Evolutionary conservation across 495 filamentous ascomycete genomes (phyloP), one percentile per base, ranked within the genome.

Genomic region (Talaromyces thailandensis): DNA sequence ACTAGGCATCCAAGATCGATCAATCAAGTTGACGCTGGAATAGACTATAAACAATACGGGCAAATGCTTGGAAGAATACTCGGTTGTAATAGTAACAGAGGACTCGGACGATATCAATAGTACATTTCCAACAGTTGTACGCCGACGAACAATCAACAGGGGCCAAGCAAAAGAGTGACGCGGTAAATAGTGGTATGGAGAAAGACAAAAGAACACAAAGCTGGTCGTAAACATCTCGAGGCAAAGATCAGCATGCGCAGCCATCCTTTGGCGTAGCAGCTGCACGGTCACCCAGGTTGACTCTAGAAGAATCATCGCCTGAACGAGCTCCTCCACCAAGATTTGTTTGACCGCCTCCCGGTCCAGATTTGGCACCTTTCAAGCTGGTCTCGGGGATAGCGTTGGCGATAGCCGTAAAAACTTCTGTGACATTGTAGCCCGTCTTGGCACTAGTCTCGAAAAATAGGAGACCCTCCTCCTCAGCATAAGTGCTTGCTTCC

Each of bases 381-480:
- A 98, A 79, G 64, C 89, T 94, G 64, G 91, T 94, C 76, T 98
- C 94, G 1, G 94, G 93, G 63, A 98, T 98, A 26, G 92, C 91
- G 69, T 96, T 96, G 61, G 93, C 93, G 71, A 98, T 97, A n/a
- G 93, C 93, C 52, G 93, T 96, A 73, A 98, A 98, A 24, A 98
- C 94, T 65, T 94, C 93, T 64, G 88, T 84, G 31, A 98, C 94
- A 73, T 96, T 96, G 65, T 86, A 79, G 11, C 94, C 95, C 3
- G 92, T 93, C 84, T 98, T 98, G 50, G 94, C 94, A 66, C 91
- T 96, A 23, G 94, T 98, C 81, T 98, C 94, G 68, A 96, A 98
- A 77, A 98, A 98, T 66, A 98, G 70, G 57, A 98, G 76, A 23
- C 86, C 83, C 75, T 98, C 94, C 71, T 98, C 93, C 59, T 98